These are phyloP conservation scores for Passalora sequoiae DNA, from an alignment of 2,329 filamentous ascomycete genomes.

Conservation along the genomic window DNA sequence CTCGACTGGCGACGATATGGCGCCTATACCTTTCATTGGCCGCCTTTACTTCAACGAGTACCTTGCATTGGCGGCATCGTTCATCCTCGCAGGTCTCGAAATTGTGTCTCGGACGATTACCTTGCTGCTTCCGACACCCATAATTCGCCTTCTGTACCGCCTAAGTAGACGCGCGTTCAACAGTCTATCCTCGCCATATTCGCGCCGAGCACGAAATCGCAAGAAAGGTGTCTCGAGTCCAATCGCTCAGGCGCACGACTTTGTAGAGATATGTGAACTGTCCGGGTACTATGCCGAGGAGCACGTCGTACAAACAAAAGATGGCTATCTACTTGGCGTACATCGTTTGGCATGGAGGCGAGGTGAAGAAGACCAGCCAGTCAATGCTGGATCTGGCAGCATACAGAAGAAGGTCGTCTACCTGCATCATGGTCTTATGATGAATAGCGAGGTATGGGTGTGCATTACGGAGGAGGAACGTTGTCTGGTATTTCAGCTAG, in stretches of 20 bases:
- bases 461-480: constrained; percentile 81
- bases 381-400: constrained; percentile 66
- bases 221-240: constrained; percentile 53
- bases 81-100: constrained; percentile 77
- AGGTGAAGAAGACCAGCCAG: constrained; percentile 71
- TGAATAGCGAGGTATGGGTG: constrained; percentile 99
- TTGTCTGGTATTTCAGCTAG: constrained; percentile 80
- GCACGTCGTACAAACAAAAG: constrained; percentile 88
- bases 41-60: constrained; percentile 67
- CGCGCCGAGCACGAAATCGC: constrained; percentile 61
- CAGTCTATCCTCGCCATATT: constrained; percentile 63
- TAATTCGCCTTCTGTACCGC: constrained; percentile 77
- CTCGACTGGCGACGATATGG: constrained; percentile 38
- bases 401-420: constrained; percentile 82
- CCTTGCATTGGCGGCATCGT: constrained; percentile 75
- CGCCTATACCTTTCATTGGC: constrained; percentile 59
- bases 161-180: constrained; percentile 81
- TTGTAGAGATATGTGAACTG: constrained; percentile 85
- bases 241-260: constrained; percentile 82
- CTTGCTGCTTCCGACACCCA: constrained; percentile 73
- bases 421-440: constrained; percentile 89
- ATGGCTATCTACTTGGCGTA: constrained; percentile 86
- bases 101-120: constrained; percentile 79
- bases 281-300: constrained; percentile 94
- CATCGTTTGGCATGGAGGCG: constrained; percentile 80